Percentiles rank a stretch among this genome's conserved stretches.
Conservation (phyloP, 768 basidiomycete genomes). For the Fibroporia radiculosa region DNA sequence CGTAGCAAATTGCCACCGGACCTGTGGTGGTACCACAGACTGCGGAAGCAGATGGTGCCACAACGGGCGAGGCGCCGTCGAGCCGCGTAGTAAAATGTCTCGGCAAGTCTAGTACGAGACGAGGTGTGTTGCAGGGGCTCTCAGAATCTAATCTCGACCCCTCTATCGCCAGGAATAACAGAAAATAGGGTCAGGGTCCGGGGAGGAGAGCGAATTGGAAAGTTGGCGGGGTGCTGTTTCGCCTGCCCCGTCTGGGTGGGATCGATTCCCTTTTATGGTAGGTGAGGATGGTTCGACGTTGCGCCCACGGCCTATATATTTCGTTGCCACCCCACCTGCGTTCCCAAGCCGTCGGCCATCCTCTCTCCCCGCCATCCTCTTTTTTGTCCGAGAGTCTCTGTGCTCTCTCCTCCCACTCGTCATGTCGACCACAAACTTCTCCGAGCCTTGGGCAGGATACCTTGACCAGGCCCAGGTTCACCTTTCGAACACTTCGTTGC, state of each 20-base stretch:
- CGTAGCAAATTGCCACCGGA: too few relatives aligned
- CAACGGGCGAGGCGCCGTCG: too few relatives aligned
- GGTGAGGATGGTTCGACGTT: slow-evolving; percentile 13
- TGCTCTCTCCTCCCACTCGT: slow-evolving; percentile 2
- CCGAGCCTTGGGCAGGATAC: slow-evolving; percentile 22
- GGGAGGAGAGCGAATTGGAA: too few relatives aligned
- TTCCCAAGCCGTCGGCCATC: slow-evolving; percentile 8
- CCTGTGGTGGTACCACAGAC: too few relatives aligned
- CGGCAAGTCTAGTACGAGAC: too few relatives aligned
- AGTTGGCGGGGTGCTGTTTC: too few relatives aligned
- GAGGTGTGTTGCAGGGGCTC: too few relatives aligned
- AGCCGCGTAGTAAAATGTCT: too few relatives aligned
- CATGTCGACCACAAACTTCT: slow-evolving; percentile 20
- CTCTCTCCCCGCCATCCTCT: slow-evolving; percentile 1
- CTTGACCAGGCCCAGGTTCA: slow-evolving; percentile 17
- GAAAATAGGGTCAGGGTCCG: too few relatives aligned
- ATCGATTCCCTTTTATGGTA: slow-evolving; percentile 4
- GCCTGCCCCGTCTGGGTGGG: background rate
- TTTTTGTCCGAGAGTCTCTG: background rate
- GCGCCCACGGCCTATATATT: slow-evolving; percentile 9
- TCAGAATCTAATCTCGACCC: too few relatives aligned
- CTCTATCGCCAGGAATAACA: too few relatives aligned
- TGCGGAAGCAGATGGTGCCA: too few relatives aligned
- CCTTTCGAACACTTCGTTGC: slow-evolving; percentile 17
- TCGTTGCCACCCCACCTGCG: slow-evolving; percentile 1